Percentiles rank a stretch among this genome's conserved stretches.
phyloP scores from a whole-genome alignment of 768 basidiomycete genomes.

The Hypsizygus marmoreus region DNA sequence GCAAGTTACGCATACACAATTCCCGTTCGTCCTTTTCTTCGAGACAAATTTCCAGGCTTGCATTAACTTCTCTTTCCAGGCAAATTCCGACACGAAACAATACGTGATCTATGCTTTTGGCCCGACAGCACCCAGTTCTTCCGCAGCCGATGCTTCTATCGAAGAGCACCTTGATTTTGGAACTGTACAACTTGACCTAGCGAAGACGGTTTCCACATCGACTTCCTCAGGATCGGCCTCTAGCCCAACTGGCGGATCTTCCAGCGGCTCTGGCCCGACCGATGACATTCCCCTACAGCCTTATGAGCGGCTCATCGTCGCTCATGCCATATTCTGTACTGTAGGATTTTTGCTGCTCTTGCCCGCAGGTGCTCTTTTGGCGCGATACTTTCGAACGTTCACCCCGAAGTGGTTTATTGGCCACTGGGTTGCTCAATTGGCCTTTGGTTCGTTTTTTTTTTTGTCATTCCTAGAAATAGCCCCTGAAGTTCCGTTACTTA shows the following conservation, averaged over 20 bases:
- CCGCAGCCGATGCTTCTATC: conserved; percentile 45
- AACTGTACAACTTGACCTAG: conserved; percentile 45
- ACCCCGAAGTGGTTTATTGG: conserved; percentile 51
- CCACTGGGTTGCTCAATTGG: conserved; percentile 54
- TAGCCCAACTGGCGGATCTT: conserved; percentile 16
- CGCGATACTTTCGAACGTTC: conserved; percentile 55
- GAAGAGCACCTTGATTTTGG: conserved; percentile 50
- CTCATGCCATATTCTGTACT: conserved; percentile 53
- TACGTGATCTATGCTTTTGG: conserved; percentile 65
- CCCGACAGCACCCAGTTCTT: conserved; percentile 45
- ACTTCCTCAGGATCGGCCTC: conserved; percentile 22
- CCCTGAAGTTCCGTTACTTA: no score
- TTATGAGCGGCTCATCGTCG: conserved; percentile 52
- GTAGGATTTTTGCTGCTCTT: conserved; percentile 55
- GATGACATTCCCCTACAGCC: conserved; percentile 40
- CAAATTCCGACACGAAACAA: conserved; percentile 41
- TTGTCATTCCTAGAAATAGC: no score
- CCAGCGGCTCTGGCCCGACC: conserved; percentile 14
- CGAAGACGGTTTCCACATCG: conserved; percentile 34
- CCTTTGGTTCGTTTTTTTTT: conserved; percentile 36
- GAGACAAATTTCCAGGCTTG: no score
- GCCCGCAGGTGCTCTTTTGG: conserved; percentile 53
- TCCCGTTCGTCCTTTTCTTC: conserved; percentile 48
- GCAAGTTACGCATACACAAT: conserved; percentile 54
- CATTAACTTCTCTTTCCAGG: no score